These are phyloP conservation scores for Globisporangium middletonii DNA, from an alignment of 352 stramenopile genomes.

Conservation along the genomic window DNA sequence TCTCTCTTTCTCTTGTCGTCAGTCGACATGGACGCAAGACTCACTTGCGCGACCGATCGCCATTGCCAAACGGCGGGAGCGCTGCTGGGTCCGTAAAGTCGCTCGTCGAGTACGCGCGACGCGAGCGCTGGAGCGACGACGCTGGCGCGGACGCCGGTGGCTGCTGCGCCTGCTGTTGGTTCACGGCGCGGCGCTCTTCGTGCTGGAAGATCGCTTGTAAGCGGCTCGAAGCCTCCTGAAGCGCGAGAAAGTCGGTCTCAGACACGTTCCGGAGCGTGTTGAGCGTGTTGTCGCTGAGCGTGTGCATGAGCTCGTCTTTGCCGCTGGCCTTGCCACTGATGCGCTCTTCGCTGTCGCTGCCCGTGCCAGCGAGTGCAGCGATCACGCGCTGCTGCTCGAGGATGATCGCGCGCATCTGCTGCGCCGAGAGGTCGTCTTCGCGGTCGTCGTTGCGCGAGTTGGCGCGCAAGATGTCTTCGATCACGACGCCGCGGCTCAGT, in stretches of 20 bases:
- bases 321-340: slow-evolving; percentile 12
- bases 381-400: slow-evolving; percentile 76
- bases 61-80: slow-evolving; percentile 8
- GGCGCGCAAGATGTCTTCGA: slow-evolving; percentile 93
- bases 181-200: slow-evolving; percentile 29
- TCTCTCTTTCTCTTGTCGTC: neutral
- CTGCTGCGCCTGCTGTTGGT: slow-evolving; percentile 15
- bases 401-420: slow-evolving; percentile 77
- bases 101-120: slow-evolving; percentile 54
- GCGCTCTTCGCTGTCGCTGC: slow-evolving; percentile 51
- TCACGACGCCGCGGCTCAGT: slow-evolving; percentile 93
- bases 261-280: slow-evolving; percentile 62
- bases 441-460: slow-evolving; percentile 64
- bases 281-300: slow-evolving; percentile 64
- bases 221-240: slow-evolving; percentile 56
- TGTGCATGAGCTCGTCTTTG: slow-evolving; percentile 56
- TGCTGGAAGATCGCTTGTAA: slow-evolving; percentile 60
- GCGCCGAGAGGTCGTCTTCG: slow-evolving; percentile 62
- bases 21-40: neutral
- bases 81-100: slow-evolving; percentile 33
- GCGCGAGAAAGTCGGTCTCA: slow-evolving; percentile 52
- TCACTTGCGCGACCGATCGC: slow-evolving; percentile 9
- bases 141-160: slow-evolving; percentile 24
- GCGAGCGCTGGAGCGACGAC: slow-evolving; percentile 40
- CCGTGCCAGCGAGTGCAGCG: slow-evolving; percentile 45